Evolutionary conservation across 345 rosid genomes (phyloP).

Genomic region (Turritis glabra): DNA sequence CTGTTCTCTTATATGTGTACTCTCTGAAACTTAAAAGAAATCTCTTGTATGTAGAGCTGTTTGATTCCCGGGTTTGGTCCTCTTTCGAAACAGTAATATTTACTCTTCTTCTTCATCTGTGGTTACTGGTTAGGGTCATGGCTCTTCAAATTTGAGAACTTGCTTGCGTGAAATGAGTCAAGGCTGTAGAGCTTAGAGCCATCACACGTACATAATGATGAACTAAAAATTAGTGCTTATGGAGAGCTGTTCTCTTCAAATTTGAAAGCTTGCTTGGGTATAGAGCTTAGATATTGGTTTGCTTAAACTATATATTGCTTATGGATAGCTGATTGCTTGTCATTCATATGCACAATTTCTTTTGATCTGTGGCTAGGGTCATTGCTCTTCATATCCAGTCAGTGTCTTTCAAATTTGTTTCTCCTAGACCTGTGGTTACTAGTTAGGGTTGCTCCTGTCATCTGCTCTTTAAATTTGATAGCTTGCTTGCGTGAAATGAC

Average conservation of each 20-base stretch:
- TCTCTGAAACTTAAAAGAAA: too few relatives aligned
- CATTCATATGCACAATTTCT: neutral
- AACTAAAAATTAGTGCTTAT: neutral
- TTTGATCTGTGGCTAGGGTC: neutral
- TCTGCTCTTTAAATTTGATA: neutral
- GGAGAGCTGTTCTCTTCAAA: too few relatives aligned
- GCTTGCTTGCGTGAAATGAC: neutral
- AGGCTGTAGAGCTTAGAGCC: neutral
- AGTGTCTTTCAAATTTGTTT: neutral
- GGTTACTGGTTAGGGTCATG: neutral
- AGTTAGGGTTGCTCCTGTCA: neutral
- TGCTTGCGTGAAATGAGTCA: neutral
- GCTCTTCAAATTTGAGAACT: neutral
- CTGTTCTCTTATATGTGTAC: too few relatives aligned
- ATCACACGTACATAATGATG: neutral
- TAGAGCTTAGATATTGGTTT: neutral
- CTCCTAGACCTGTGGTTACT: neutral
- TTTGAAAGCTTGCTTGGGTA: too few relatives aligned
- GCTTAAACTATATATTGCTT: neutral
- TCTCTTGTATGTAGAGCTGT: neutral
- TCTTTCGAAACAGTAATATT: conserved; percentile 30
- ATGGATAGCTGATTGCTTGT: neutral
- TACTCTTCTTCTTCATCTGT: neutral
- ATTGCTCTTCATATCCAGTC: neutral
- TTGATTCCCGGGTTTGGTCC: conserved; percentile 68